Evolutionary conservation across 1,284 basidiomycete species (phyloP).

Genomic region (Ustilago bromivora): DNA sequence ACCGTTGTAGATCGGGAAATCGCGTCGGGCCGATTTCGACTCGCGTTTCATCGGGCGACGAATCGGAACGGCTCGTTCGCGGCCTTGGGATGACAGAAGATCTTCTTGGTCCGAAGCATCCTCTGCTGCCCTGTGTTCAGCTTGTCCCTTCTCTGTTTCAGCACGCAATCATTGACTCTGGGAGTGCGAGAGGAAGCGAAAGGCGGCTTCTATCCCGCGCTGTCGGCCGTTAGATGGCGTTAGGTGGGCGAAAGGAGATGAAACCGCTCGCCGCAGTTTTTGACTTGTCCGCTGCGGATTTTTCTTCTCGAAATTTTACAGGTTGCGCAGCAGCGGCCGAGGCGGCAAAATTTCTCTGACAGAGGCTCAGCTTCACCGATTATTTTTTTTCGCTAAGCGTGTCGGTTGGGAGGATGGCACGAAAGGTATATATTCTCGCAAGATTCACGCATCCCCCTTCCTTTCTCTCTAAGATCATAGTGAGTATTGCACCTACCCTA

Average conservation of each 20-base stretch:
- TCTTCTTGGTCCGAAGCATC: neutral
- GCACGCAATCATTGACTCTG: neutral
- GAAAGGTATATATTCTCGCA: constrained; percentile 47
- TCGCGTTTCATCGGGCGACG: neutral
- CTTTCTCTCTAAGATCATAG: constrained; percentile 57
- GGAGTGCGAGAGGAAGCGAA: neutral
- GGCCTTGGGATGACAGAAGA: neutral
- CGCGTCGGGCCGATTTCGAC: neutral
- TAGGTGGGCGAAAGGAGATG: neutral
- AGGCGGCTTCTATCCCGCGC: neutral
- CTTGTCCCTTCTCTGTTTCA: neutral
- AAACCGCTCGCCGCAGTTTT: constrained; percentile 17
- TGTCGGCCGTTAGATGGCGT: constrained; percentile 4
- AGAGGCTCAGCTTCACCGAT: constrained; percentile 1
- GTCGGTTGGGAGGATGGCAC: neutral
- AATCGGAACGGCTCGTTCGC: neutral
- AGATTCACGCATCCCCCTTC: constrained; percentile 36
- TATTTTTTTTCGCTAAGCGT: constrained; percentile 20
- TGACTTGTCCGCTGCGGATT: neutral
- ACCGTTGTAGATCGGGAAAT: neutral
- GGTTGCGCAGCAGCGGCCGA: constrained; percentile 3
- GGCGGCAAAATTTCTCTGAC: constrained; percentile 16
- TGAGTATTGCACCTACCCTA: constrained; percentile 43
- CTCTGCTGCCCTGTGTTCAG: neutral
- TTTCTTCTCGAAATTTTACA: constrained; percentile 5